Base-by-base conservation (phyloP, 352 stramenopile species). In the Phytophthora hybrid region DNA sequence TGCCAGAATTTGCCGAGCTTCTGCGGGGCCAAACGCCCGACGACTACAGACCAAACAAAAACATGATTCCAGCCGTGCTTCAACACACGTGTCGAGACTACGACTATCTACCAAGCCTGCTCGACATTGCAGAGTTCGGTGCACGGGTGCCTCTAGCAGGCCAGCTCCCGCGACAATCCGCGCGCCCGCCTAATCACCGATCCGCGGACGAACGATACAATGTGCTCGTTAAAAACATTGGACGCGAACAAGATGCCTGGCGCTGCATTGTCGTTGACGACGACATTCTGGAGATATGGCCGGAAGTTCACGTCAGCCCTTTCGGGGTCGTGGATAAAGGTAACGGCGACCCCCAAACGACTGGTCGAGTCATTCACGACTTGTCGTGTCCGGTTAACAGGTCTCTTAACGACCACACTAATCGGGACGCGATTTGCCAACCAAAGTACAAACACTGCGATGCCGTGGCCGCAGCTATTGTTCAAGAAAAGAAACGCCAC, bases 301-400 rank as follows among this genome's bases (percentile, higher is more conserved):
- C 32, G 1, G 65, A 66, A 34, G 65, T 72, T 10, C 44, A 46
- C 34, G n/a, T 66, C 16, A 59, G 71, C n/a, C 66, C 66, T 1
- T 74, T 71, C 44, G 60, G 71, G 5, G 71, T 71, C 1, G 65
- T 71, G 2, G 34, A 73, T 31, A 78, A 71, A 37, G 26, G 32
- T 19, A 13, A 52, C 4, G 47, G 11, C 0, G 65, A 74, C 37
- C 65, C 55, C 0, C 21, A 10, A 2, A 61, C 23, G 0, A 49
- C 54, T 14, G 57, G 54, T 5, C 53, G 71, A 0, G 59, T 59
- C 2, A 74, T 74, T 23, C 71, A 74, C n/a, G 57, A 74, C 29
- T 29, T 78, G 5, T 74, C 71, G 6, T 74, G 10, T 26, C 71
- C 16, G 6, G 41, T 49, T 18, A 49, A 49, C 41, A 9, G 11